These are phyloP conservation scores for Tetrahymena thermophila DNA, from an alignment of 73 alveolate species.

Conservation along the genomic window DNA sequence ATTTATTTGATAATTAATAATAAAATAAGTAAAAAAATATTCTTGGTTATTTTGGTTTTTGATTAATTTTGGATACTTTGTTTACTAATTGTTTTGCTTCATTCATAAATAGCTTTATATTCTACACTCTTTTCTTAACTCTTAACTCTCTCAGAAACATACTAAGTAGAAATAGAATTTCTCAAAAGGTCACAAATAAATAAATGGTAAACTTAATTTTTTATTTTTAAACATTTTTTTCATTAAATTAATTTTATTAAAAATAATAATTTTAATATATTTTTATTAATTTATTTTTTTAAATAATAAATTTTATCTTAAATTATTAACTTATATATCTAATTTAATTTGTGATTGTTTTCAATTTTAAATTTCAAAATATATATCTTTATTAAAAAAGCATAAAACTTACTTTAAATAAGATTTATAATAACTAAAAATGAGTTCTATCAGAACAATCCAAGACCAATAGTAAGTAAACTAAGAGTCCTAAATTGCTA, in stretches of 20 bases:
- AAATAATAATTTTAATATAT: background rate
- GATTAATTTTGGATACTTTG: background rate
- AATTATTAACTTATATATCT: no score
- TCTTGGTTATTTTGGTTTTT: background rate
- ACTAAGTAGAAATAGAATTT: background rate
- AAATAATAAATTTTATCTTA: background rate
- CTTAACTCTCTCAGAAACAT: background rate
- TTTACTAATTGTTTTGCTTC: background rate
- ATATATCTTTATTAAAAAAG: background rate
- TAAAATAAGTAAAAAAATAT: background rate
- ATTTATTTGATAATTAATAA: background rate
- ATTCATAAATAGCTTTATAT: background rate
- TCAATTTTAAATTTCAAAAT: background rate
- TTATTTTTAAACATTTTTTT: no score
- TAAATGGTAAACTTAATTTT: background rate
- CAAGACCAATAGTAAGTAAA: background rate
- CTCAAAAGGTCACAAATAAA: background rate
- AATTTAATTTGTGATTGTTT: no score
- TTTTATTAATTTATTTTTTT: background rate
- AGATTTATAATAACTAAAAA: no score
- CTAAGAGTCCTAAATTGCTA: background rate
- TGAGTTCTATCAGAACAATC: background rate
- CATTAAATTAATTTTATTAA: no score
- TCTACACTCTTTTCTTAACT: background rate
- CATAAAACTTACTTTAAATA: background rate